A percentile compares a stretch with the other conserved stretches of the same genome.
Conservation (phyloP, 2,329 filamentous ascomycete species). For the Xylogone sp. region DNA sequence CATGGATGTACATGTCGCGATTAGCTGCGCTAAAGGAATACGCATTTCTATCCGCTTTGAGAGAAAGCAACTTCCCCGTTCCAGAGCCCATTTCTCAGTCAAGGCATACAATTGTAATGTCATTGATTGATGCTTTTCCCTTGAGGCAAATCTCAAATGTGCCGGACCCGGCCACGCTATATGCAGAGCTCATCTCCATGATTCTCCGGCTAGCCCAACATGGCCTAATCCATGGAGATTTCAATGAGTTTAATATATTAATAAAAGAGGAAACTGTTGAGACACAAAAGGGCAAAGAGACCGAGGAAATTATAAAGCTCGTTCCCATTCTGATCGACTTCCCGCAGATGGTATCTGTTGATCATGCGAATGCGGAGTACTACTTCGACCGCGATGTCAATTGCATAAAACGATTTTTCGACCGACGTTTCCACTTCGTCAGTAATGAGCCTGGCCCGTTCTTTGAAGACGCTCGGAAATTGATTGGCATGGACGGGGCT, state of each 20-base stretch:
- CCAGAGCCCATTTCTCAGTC: conserved; percentile 86
- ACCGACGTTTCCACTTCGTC: conserved; percentile 82
- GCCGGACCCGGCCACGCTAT: conserved; percentile 78
- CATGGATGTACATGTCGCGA: conserved; percentile 97
- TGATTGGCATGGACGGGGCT: conserved; percentile 58
- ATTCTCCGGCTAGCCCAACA: conserved; percentile 80
- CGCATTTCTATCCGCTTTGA: conserved; percentile 86
- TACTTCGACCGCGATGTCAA: conserved; percentile 96
- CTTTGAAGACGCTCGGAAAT: conserved; percentile 79
- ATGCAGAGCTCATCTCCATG: conserved; percentile 84
- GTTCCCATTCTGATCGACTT: conserved; percentile 93
- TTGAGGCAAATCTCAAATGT: conserved; percentile 83
- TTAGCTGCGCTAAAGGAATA: conserved; percentile 92
- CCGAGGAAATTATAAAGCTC: conserved; percentile 48
- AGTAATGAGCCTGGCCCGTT: conserved; percentile 79
- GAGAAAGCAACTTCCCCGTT: conserved; percentile 82
- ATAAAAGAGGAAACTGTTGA: conserved; percentile 66
- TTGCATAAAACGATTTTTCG: conserved; percentile 93
- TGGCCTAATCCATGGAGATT: conserved; percentile 94
- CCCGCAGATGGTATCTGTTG: conserved; percentile 95
- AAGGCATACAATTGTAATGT: conserved; percentile 95
- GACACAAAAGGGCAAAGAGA: conserved; percentile 32
- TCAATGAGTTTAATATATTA: conserved; percentile 98
- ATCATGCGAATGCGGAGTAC: conserved; percentile 90
- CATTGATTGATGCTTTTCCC: conserved; percentile 86